Base-by-base conservation (phyloP, 2,329 filamentous ascomycete species). In the Graphilbum fragrans region DNA sequence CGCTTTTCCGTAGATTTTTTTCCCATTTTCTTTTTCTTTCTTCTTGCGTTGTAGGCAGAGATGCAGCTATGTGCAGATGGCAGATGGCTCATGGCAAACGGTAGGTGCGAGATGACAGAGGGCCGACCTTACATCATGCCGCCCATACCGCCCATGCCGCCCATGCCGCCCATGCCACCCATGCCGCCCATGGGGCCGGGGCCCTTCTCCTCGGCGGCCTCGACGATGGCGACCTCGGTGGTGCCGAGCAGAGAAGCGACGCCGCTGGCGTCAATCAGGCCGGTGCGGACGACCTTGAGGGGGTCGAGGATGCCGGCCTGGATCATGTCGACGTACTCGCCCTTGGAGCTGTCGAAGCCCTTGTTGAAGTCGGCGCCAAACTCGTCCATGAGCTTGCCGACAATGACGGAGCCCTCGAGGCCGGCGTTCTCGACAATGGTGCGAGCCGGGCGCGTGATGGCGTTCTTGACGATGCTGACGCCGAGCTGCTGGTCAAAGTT, bases 401-500 rank as follows among this genome's bases (percentile, higher is more conserved):
- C 86, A 47, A 98, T 79, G 44, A 98, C 92, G 43, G 86, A 90
- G 54, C 92, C 90, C 72, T 98, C 92, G 19, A 88, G 75, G 49
- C 92, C 92, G 50, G 92, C 90, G 64, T 98, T 98, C 77, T 98
- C 92, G 47, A 98, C 86, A 51, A 98, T 98, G 48, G 80, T 93
- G 56, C 87, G 80, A 48, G 92, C 92, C 38, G 92, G 92, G 55
- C 84, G 84, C 58, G 88, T 95, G 65, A 98, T 98, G 61, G 92
- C 92, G 62, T 82, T 94, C 82, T 94, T 94, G 69, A 98, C 77
- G 58, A 98, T 98, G 66, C 75, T 86, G 53, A 98, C 82, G 76
- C 92, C 92, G 51, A 98, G 87, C 70, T 94, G 87, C 74, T 98
- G 92, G 70, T 98, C 92, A 60, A 96, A 98, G 82, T 98, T 98